Base-by-base conservation (phyloP, 2,329 filamentous ascomycete species). In the Pyrenophora tritici-repentis region DNA sequence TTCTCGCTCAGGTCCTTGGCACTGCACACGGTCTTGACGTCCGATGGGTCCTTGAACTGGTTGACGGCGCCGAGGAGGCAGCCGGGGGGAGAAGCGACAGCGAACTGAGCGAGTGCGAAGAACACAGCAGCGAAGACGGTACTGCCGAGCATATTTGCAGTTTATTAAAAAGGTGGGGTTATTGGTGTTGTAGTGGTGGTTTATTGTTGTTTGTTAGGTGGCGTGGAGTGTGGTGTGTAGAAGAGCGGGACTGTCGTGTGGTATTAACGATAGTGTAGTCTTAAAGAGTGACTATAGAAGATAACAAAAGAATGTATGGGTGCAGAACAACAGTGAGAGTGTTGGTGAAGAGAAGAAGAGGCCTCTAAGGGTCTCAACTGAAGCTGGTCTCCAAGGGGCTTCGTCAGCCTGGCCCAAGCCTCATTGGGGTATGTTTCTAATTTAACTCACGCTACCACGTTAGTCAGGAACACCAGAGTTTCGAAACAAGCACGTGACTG, bases 11-110 rank as follows among this genome's bases (percentile, higher is more conserved):
- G 42, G 47, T 70, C 64, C 57, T 67, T 68, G 46, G 50, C 46
- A 53, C 61, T 58, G 65, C 67, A 71, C 14, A 70, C 56, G 22
- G 57, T 42, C 42, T 61, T 53, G 42, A 71, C 51, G 41, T 70
- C 62, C 8, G 58, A 32, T 6, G 67, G 64, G 55, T 61, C 47
- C n/a, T 59, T 42, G 58, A 66, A 69, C 37, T 56, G 43, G 58
- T 69, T 70, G 33, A 67, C 54, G 20, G 67, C 67, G 45, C 65
- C 68, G 39, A 70, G 62, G 26, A 70, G 56, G 53, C 67, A 71
- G 47, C 55, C 62, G 5, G 68, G 64, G 14, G 65, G 59, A 10
- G 56, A 51, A 14, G 67, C 66, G 40, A 59, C 48, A 22, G 55
- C 56, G 37, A 68, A 55, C 33, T 57, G 47, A 32, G 66, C 54